These are phyloP conservation scores for Coelastrella sp. DNA, from an alignment of 139 green algal species.

Conservation along the genomic window DNA sequence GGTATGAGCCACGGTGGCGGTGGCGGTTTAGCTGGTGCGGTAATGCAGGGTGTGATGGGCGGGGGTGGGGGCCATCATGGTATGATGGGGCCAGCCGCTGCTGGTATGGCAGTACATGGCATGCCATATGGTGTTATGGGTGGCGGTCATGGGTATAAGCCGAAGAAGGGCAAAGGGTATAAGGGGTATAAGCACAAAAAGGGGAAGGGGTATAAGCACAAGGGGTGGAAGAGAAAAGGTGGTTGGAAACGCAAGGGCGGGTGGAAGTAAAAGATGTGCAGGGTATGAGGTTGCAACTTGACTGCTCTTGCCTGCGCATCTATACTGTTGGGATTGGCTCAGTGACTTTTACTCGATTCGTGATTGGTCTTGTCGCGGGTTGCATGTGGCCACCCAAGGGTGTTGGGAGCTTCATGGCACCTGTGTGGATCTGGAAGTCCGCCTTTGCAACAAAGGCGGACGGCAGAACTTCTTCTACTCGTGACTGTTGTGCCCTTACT, in stretches of 20 bases:
- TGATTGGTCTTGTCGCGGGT: too few relatives aligned
- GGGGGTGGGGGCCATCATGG: not conserved
- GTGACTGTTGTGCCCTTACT: too few relatives aligned
- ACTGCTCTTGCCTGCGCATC: too few relatives aligned
- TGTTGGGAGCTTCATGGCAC: too few relatives aligned
- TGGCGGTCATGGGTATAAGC: not conserved
- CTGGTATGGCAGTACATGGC: not conserved
- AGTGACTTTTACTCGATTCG: too few relatives aligned
- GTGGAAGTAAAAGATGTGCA: not conserved
- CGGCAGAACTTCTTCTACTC: too few relatives aligned
- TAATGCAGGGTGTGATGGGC: not conserved
- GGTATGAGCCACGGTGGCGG: not conserved
- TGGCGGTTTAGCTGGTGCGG: not conserved
- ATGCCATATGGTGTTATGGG: constrained; percentile 33
- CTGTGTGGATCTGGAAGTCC: too few relatives aligned
- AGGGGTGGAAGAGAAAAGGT: constrained; percentile 12
- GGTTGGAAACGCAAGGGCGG: constrained; percentile 7
- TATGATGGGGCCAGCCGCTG: not conserved
- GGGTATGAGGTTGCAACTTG: too few relatives aligned
- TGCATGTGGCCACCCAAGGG: too few relatives aligned
- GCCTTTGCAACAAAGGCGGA: too few relatives aligned
- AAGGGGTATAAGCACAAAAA: constrained; percentile 7
- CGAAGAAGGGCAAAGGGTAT: constrained; percentile 19
- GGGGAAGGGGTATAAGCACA: constrained; percentile 2
- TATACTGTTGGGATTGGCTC: too few relatives aligned